Evolutionary conservation across 2,329 filamentous ascomycete species (phyloP), one percentile per base, ranked within the genome.

Genomic region (Aspergillus awamori): DNA sequence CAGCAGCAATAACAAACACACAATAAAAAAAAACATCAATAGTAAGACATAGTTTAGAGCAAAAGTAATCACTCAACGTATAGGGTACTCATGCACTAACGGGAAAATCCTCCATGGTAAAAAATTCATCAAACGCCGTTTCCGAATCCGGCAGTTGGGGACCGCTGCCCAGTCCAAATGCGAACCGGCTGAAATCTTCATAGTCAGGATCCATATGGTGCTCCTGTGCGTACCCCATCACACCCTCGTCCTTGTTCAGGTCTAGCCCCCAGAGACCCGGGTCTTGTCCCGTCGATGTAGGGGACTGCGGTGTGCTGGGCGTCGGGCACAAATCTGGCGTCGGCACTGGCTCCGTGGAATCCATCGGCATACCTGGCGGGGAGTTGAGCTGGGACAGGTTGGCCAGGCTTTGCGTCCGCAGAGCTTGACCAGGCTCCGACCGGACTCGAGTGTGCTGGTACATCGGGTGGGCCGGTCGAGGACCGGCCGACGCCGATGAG

Each of bases 251-350:
- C n/a, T 68, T 61, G 47, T 57, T 55, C 52, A 62, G 41, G 2
- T 65, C 60, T 20, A 64, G 43, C 20, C 51, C 36, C 47, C 67
- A 64, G 5, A 58, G 57, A 38, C 41, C 53, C 11, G 57, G 53
- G 33, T 56, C 55, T 4, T 63, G 58, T 22, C 54, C 62, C 26
- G 63, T 62, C 1, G 68, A 62, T 2, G 64, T 69, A 4, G 72
- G 73, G 15, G 72, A 74, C 36, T 67, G 63, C 5, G 71, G 68
- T 5, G 72, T 74, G 24, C 66, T 70, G 13, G 72, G 72, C 0
- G 72, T 73, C 1, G 70, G 70, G 48, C 72, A 75, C 47, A 72
- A 69, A n/a, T 75, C 72, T 2, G 73, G 71, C 1, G 72, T 74
- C 11, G 73, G 70, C 26, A 72, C 63, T 13, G 72, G 68, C 58